Conservation (phyloP, 2,329 filamentous ascomycete genomes). For the Helicocarpus griseus region DNA sequence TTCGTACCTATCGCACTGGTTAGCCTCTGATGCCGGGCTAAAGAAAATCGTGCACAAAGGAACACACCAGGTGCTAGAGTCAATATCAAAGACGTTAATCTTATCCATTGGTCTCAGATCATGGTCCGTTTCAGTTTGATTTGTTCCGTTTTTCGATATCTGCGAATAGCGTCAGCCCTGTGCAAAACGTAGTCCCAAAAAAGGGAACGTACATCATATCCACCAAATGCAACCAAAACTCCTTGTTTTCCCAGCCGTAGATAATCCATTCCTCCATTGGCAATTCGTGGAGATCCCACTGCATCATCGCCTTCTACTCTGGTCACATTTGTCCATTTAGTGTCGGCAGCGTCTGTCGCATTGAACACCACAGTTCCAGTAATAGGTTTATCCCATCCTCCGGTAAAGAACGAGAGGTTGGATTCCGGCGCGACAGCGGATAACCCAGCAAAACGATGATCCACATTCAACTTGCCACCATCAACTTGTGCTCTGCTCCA, state of each 20-base stretch:
- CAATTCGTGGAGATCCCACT: slow-evolving; percentile 1
- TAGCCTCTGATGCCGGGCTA: background rate
- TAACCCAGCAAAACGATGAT: background rate
- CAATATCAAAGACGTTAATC: slow-evolving; percentile 3
- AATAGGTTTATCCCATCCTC: background rate
- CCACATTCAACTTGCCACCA: slow-evolving; percentile 1
- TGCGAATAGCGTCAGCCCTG: background rate
- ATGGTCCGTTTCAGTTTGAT: background rate
- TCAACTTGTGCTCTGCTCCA: background rate
- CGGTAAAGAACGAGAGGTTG: slow-evolving; percentile 1
- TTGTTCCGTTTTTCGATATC: background rate
- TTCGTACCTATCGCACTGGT: slow-evolving; percentile 1
- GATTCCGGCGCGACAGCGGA: slow-evolving; percentile 3
- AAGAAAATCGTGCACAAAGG: background rate
- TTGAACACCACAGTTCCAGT: slow-evolving; percentile 4
- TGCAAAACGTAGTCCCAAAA: background rate
- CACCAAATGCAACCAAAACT: slow-evolving; percentile 5
- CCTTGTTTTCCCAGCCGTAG: slow-evolving; percentile 3
- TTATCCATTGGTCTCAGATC: slow-evolving; percentile 3
- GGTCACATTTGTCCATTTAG: slow-evolving; percentile 2
- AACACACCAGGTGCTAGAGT: slow-evolving; percentile 5
- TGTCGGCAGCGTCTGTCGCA: background rate
- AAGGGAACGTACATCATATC: slow-evolving; percentile 4
- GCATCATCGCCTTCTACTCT: background rate
- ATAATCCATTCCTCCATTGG: slow-evolving; percentile 6